Base-by-base conservation (phyloP, 2,329 filamentous ascomycete genomes). In the Hymenoscyphus albidus region DNA sequence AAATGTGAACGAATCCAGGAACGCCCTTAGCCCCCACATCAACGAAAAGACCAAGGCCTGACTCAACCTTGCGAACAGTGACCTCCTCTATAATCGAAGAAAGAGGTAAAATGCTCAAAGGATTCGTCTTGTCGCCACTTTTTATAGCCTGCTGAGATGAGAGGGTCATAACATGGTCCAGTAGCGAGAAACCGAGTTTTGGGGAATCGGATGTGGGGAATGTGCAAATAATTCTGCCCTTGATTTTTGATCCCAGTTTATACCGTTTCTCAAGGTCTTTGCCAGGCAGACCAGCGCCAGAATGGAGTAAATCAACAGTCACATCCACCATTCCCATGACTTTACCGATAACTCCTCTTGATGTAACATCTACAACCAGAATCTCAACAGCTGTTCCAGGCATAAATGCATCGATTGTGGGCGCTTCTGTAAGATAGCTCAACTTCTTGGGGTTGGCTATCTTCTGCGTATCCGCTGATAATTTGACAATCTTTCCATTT, bases 1-100 rank as follows among this genome's bases (percentile, higher is more conserved):
- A 99, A 69, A 99, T 96, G 76, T 99, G 95, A 27, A 96, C 93
- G 73, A 97, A 99, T 10, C 92, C 92, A n/a, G 85, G 81, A 2
- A 94, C 81, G 38, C 88, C 85, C 51, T 84, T 80, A 5, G 89
- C 78, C 2, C 88, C 88, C 32, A 94, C 78, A 70, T 91, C 85
- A 16, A 93, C 82, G 72, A 96, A 97, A 2, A 97, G 81, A 62
- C 95, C 96, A 66, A 94, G 85, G 2, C 88, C 87, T 5, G 88
- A 81, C 69, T 96, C 90, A 2, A 97, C 92, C 70, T 90, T 90
- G 62, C 88, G 84, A 7, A 99, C 88, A 44, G 86, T 92, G 64
- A 91, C 92, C 69, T 89, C 85, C 58, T 94, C 88, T 32, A 97
- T 80, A 56, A 90, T 85, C 0, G 90, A 87, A 3, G 93, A 96